These are phyloP conservation scores for Paramarasmius palmivorus DNA, from an alignment of 1,284 basidiomycete genomes.

Conservation along the genomic window DNA sequence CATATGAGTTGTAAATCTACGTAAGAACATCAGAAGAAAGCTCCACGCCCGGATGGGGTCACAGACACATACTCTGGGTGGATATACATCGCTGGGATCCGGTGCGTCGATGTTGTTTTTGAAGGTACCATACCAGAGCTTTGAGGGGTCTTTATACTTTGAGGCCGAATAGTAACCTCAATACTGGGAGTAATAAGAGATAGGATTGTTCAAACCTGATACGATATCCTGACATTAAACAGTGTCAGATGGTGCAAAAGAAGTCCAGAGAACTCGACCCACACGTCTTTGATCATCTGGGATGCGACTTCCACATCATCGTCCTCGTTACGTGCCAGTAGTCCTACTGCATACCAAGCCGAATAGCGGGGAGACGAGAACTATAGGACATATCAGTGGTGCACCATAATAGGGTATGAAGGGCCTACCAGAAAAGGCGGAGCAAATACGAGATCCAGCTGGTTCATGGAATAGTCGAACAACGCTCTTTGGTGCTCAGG, in stretches of 20 bases:
- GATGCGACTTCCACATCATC: constrained; percentile 24
- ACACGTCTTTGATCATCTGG: constrained; percentile 25
- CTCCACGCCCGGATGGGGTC: not conserved
- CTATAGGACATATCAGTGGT: too few species aligned
- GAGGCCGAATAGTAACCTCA: not conserved
- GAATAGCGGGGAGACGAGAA: constrained; percentile 21
- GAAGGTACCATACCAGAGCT: constrained; percentile 30
- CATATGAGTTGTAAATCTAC: constrained; percentile 29
- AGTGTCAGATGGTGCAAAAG: not conserved
- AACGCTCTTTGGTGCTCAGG: too few species aligned
- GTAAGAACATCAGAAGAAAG: not conserved
- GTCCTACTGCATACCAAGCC: constrained; percentile 31
- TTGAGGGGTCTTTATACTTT: constrained; percentile 25
- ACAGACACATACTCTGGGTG: constrained; percentile 18
- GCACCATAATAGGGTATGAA: too few species aligned
- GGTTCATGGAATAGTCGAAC: too few species aligned
- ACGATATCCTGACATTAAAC: not conserved
- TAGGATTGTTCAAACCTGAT: constrained; percentile 7
- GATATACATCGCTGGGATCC: constrained; percentile 24
- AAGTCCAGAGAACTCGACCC: constrained; percentile 1
- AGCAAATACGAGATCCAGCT: too few species aligned
- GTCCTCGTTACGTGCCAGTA: constrained; percentile 26
- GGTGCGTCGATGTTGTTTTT: constrained; percentile 20
- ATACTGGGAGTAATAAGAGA: not conserved
- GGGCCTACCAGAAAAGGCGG: too few species aligned